Percentiles rank a stretch among this genome's conserved stretches.
Conservation (phyloP, 1,284 basidiomycete species). For the Cryptococcus deneoformans region DNA sequence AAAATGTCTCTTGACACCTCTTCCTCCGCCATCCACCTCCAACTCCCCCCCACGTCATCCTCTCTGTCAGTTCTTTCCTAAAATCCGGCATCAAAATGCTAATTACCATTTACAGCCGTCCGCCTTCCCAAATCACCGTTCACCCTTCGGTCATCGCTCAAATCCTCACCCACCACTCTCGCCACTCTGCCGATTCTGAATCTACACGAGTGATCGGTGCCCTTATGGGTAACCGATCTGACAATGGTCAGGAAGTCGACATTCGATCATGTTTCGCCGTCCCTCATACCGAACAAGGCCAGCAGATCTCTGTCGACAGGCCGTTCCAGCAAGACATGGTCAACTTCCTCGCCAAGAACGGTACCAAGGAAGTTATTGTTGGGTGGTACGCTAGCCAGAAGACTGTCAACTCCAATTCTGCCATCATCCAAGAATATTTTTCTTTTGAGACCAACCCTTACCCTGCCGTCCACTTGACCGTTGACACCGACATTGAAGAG, state of each 20-base stretch:
- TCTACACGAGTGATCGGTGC: slow-evolving; percentile 84
- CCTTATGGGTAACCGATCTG: slow-evolving; percentile 74
- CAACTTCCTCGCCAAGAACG: slow-evolving; percentile 61
- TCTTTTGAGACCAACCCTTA: slow-evolving; percentile 84
- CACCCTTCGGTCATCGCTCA: slow-evolving; percentile 93
- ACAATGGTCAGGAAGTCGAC: slow-evolving; percentile 62
- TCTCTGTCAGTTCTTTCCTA: slow-evolving; percentile 18
- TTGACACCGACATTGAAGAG: slow-evolving; percentile 71
- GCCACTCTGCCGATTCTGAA: slow-evolving; percentile 64
- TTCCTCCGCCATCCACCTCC: slow-evolving; percentile 47
- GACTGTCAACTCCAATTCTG: slow-evolving; percentile 91
- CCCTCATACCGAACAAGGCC: slow-evolving; percentile 84
- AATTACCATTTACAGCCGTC: slow-evolving; percentile 49
- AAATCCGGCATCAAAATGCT: not conserved
- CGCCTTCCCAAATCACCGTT: slow-evolving; percentile 71
- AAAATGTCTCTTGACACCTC: slow-evolving; percentile 48
- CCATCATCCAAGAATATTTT: slow-evolving; percentile 98
- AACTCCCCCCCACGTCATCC: slow-evolving; percentile 40
- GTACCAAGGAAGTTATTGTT: slow-evolving; percentile 49
- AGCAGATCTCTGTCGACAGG: slow-evolving; percentile 92
- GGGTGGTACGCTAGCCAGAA: slow-evolving; percentile 74
- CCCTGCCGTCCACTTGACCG: slow-evolving; percentile 87
- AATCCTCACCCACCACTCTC: slow-evolving; percentile 96
- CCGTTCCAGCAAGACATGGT: slow-evolving; percentile 94
- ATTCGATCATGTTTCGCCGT: slow-evolving; percentile 83